These are phyloP conservation scores for Martiniozyma asiatica DNA, from an alignment of 1,139 yeast genomes.

Conservation along the genomic window DNA sequence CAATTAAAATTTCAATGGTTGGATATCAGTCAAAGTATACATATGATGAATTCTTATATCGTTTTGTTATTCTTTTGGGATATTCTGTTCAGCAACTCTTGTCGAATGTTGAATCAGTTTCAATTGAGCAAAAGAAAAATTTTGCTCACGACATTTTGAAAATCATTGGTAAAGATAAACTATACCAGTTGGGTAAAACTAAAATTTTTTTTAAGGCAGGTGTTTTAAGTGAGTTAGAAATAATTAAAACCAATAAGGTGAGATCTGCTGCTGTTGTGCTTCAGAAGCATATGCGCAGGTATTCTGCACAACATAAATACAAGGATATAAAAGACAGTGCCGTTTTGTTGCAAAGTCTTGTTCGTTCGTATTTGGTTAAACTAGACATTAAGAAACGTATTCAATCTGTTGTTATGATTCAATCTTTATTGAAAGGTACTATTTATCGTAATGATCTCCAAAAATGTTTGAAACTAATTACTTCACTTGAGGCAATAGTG, in stretches of 20 bases:
- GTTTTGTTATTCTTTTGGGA: slow-evolving; percentile 72
- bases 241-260: slow-evolving; percentile 66
- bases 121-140: not conserved
- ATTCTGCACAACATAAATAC: slow-evolving; percentile 49
- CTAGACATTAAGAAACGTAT: slow-evolving; percentile 40
- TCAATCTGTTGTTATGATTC: slow-evolving; percentile 58
- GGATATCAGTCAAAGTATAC: slow-evolving; percentile 97
- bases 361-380: slow-evolving; percentile 56
- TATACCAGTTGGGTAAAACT: slow-evolving; percentile 77
- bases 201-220: slow-evolving; percentile 96
- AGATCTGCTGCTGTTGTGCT: slow-evolving; percentile 66
- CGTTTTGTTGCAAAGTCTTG: slow-evolving; percentile 42
- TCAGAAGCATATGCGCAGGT: slow-evolving; percentile 72
- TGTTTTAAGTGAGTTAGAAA: slow-evolving; percentile 88
- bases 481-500: slow-evolving; percentile 50
- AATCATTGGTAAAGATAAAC: slow-evolving; percentile 48
- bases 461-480: slow-evolving; percentile 34
- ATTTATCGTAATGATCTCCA: slow-evolving; percentile 36
- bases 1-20: slow-evolving; percentile 91
- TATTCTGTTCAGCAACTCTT: slow-evolving; percentile 51
- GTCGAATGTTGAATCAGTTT: slow-evolving; percentile 30
- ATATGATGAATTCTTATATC: slow-evolving; percentile 81
- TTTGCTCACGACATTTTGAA: slow-evolving; percentile 14
- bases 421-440: slow-evolving; percentile 57
- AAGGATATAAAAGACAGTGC: slow-evolving; percentile 43